A percentile compares a stretch with the other conserved stretches of the same genome.
Evolutionary conservation across 495 filamentous ascomycete species (phyloP).

Genomic region (Penicillium pulvis): DNA sequence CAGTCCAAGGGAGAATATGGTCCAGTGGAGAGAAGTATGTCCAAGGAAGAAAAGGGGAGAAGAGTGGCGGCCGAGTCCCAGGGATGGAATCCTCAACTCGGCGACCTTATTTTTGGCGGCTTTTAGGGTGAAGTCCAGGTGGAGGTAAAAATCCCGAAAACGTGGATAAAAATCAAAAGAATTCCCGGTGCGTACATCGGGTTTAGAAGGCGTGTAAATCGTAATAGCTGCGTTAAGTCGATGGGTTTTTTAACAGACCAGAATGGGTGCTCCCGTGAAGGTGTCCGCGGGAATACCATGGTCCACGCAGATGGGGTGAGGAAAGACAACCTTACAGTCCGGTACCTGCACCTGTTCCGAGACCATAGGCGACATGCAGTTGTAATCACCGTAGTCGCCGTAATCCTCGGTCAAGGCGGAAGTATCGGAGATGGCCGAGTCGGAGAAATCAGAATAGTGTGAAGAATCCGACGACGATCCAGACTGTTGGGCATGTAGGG

Average conservation of each 20-base stretch:
- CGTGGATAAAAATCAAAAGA: constrained; percentile 3
- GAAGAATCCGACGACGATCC: constrained; percentile 44
- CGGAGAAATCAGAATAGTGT: constrained; percentile 44
- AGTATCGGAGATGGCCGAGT: constrained; percentile 45
- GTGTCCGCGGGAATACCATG: constrained; percentile 29
- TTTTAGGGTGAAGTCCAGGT: background rate
- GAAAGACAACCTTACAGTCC: constrained; percentile 38
- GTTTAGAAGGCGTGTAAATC: constrained; percentile 26
- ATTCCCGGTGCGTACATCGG: constrained; percentile 6
- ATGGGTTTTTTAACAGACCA: constrained; percentile 22
- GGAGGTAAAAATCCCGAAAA: background rate
- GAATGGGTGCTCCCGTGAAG: constrained; percentile 28
- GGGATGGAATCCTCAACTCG: background rate
- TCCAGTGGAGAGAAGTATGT: constrained; percentile 17
- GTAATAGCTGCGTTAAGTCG: constrained; percentile 28
- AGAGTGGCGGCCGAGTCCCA: constrained; percentile 19
- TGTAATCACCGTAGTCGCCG: constrained; percentile 42
- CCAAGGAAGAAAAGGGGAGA: constrained; percentile 13
- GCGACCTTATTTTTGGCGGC: constrained; percentile 3
- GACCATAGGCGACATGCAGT: constrained; percentile 43
- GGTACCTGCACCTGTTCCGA: constrained; percentile 36
- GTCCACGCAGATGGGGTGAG: constrained; percentile 30
- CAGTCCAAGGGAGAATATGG: constrained; percentile 5
- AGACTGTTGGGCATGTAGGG: constrained; percentile 42
- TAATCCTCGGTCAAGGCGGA: constrained; percentile 48